Evolutionary conservation across 306 rosid genomes (phyloP).

Genomic region (Corylus heterophylla): DNA sequence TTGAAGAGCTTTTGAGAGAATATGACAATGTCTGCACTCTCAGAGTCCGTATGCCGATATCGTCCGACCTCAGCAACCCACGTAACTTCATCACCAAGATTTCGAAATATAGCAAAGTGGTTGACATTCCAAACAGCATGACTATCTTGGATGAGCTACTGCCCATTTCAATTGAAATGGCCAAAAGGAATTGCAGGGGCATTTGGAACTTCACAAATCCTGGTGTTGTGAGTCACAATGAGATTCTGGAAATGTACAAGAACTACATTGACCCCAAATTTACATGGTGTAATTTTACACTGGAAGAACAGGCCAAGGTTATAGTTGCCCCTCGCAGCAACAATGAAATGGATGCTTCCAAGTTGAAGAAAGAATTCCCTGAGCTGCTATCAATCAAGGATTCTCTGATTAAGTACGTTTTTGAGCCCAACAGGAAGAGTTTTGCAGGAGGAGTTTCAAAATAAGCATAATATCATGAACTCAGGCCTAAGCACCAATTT

Average conservation of each 20-base stretch:
- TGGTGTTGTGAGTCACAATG: slow-evolving; percentile 55
- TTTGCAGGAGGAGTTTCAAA: slow-evolving; percentile 24
- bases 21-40: slow-evolving; percentile 64
- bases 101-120: slow-evolving; percentile 46
- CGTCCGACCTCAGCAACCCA: slow-evolving; percentile 56
- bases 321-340: slow-evolving; percentile 44
- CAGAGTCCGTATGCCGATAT: slow-evolving; percentile 55
- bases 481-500: slow-evolving; percentile 4
- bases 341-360: slow-evolving; percentile 51
- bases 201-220: slow-evolving; percentile 69
- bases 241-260: slow-evolving; percentile 67
- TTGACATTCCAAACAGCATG: slow-evolving; percentile 51
- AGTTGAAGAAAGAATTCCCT: slow-evolving; percentile 54
- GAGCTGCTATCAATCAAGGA: slow-evolving; percentile 44
- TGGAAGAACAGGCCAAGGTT: slow-evolving; percentile 47
- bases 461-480: slow-evolving; percentile 8
- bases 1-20: slow-evolving; percentile 56
- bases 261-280: slow-evolving; percentile 47
- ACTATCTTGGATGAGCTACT: slow-evolving; percentile 62
- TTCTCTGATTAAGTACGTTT: slow-evolving; percentile 49
- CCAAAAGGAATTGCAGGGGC: slow-evolving; percentile 51
- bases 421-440: slow-evolving; percentile 45
- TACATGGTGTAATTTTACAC: slow-evolving; percentile 51
- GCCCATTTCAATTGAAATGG: slow-evolving; percentile 62
- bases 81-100: slow-evolving; percentile 62